Conservation (phyloP, 352 stramenopile genomes). For the Globisporangium splendens region DNA sequence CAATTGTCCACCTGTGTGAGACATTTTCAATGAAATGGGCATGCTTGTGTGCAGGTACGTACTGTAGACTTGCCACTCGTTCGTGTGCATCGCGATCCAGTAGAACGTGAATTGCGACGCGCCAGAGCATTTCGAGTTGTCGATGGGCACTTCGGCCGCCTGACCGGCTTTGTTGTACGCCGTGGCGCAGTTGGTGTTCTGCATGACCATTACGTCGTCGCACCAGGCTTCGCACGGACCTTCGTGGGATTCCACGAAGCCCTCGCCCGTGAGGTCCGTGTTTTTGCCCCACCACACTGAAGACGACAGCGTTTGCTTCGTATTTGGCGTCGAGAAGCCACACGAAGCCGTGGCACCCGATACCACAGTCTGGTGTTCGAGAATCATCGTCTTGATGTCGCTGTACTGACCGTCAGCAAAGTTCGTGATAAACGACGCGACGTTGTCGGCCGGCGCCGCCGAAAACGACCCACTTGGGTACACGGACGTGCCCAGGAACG, state of each 20-base stretch:
- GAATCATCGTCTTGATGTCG: slow-evolving; percentile 23
- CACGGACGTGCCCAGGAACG: slow-evolving; percentile 21
- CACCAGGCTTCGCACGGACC: slow-evolving; percentile 34
- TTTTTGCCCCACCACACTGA: slow-evolving; percentile 28
- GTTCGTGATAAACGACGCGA: slow-evolving; percentile 23
- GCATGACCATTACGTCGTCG: slow-evolving; percentile 20
- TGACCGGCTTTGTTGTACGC: slow-evolving; percentile 19
- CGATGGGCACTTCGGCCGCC: slow-evolving; percentile 21
- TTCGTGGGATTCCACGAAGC: slow-evolving; percentile 27
- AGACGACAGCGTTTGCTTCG: slow-evolving; percentile 16
- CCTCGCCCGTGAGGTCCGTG: slow-evolving; percentile 21
- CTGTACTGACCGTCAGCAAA: slow-evolving; percentile 19
- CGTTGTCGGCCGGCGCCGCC: slow-evolving; percentile 22
- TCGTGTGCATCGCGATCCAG: slow-evolving; percentile 36
- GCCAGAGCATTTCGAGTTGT: slow-evolving; percentile 20
- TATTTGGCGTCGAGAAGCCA: slow-evolving; percentile 22
- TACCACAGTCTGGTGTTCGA: slow-evolving; percentile 19
- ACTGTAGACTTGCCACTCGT: slow-evolving; percentile 37
- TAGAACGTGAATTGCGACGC: slow-evolving; percentile 32
- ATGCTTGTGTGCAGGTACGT: slow-evolving; percentile 15
- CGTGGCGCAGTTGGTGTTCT: slow-evolving; percentile 21
- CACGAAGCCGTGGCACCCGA: slow-evolving; percentile 19
- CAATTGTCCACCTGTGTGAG: too few species aligned
- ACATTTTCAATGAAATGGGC: too few species aligned
- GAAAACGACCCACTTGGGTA: slow-evolving; percentile 23